phyloP scores from a whole-genome alignment of 1,284 basidiomycete species.

The Ceratobasidium theobromae region DNA sequence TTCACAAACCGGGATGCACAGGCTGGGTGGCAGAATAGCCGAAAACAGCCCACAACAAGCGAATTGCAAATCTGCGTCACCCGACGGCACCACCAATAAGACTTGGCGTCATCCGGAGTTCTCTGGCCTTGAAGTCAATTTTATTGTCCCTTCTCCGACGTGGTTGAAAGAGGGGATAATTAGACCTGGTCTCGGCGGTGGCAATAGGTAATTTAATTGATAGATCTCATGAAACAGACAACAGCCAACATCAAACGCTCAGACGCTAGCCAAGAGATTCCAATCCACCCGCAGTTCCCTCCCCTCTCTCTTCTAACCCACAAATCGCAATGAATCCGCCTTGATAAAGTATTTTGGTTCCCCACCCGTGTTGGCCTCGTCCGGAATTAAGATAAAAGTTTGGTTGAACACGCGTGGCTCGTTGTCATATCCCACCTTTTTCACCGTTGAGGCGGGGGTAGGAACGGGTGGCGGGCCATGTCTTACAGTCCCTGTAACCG shows the following conservation, averaged over 20 bases:
- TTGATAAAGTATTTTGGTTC: slow-evolving; percentile 73
- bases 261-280: neutral
- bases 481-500: slow-evolving; percentile 73
- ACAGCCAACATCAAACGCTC: too few species aligned
- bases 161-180: too few species aligned
- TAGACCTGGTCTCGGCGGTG: too few species aligned
- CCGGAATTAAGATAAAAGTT: slow-evolving; percentile 80
- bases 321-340: slow-evolving; percentile 73
- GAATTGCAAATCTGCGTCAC: neutral
- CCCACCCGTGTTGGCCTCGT: slow-evolving; percentile 44
- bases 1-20: neutral
- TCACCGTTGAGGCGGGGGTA: slow-evolving; percentile 41
- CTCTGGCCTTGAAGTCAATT: too few species aligned
- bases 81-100: neutral
- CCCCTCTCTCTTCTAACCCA: neutral
- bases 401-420: slow-evolving; percentile 82
- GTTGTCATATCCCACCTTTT: slow-evolving; percentile 56
- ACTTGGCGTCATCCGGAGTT: too few species aligned
- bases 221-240: too few species aligned
- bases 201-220: neutral
- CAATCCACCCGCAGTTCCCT: neutral
- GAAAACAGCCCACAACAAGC: neutral
- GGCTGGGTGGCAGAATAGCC: neutral
- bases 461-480: slow-evolving; percentile 59
- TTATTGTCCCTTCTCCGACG: too few species aligned